A percentile compares a stretch with the other conserved stretches of the same genome.
These are phyloP conservation scores for Stachybotrys echinatus DNA, from an alignment of 2,329 filamentous ascomycete genomes.

Conservation along the genomic window DNA sequence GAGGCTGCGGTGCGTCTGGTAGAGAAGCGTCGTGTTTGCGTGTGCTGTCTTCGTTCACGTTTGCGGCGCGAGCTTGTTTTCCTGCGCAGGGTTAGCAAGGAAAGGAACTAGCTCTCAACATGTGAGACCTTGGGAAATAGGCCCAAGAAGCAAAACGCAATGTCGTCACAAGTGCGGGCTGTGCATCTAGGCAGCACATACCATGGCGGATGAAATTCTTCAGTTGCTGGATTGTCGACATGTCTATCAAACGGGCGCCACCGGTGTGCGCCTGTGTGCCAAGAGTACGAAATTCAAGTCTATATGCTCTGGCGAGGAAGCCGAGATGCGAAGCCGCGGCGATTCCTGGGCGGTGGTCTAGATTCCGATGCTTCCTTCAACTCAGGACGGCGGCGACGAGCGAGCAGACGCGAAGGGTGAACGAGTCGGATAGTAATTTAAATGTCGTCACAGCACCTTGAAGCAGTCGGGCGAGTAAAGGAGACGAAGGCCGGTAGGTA, in stretches of 20 bases:
- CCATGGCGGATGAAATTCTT: slow-evolving; percentile 98
- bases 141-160: neutral
- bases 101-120: neutral
- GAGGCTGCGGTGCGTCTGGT: slow-evolving; percentile 49
- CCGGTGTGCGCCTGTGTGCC: slow-evolving; percentile 11
- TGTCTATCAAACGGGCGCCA: slow-evolving; percentile 22
- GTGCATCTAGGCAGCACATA: slow-evolving; percentile 26
- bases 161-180: slow-evolving; percentile 4
- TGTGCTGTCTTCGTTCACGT: slow-evolving; percentile 42
- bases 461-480: neutral
- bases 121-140: neutral
- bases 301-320: neutral
- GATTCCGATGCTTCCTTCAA: neutral
- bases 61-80: slow-evolving; percentile 77
- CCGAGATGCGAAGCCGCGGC: neutral
- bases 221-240: slow-evolving; percentile 83
- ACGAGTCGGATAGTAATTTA: neutral
- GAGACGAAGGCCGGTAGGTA: neutral
- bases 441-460: neutral
- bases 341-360: neutral
- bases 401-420: too few species aligned
- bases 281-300: neutral
- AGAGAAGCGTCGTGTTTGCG: slow-evolving; percentile 48
- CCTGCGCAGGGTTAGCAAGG: slow-evolving; percentile 36
- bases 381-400: neutral